Evolutionary conservation across 2,329 filamentous ascomycete genomes (phyloP), one percentile per base, ranked within the genome.

Genomic region (Fusarium torulosum): DNA sequence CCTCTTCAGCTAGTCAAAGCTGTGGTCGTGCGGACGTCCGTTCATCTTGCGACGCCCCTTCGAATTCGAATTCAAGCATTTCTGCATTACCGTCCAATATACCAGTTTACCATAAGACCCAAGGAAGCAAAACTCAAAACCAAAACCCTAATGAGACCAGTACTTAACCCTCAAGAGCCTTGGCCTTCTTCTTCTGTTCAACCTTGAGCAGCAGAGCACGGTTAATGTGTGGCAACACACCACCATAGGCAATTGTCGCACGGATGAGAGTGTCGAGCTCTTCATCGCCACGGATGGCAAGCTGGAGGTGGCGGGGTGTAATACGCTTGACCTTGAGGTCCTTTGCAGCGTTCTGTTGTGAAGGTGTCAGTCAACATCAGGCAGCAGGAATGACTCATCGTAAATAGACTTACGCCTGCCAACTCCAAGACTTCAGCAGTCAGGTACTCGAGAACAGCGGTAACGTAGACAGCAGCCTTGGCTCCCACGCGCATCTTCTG

Each of bases 251-350:
- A 76, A 99, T 99, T 67, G 96, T 99, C 59, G 96, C 96, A 75
- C 94, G 92, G 79, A 99, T 98, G 59, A 99, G 86, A 23, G 94
- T 98, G 80, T 99, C 96, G 74, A 99, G 87, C 82, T 99, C 96
- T 84, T 99, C 96, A 81, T 99, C 96, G 77, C 96, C 96, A 76
- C 96, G 94, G 78, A 99, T 99, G 75, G 96, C 96, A 67, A 99
- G 92, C 82, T 99, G 96, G 70, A 99, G 85, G 81, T 99, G 96
- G 80, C 96, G 94, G 57, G 96, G 96, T 14, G 95, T 98, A 82
- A 99, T 99, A 82, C 96, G 96, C 90, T 98, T 99, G 84, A 98
- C 96, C 84, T 98, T 99, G 78, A 98, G 91, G 81, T 99, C 96
- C 87, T 98, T 98, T 81, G 96, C 96, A 53, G 96, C 96, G 80